These are phyloP conservation scores for Hericium coralloides DNA, from an alignment of 768 basidiomycete genomes.

Conservation along the genomic window DNA sequence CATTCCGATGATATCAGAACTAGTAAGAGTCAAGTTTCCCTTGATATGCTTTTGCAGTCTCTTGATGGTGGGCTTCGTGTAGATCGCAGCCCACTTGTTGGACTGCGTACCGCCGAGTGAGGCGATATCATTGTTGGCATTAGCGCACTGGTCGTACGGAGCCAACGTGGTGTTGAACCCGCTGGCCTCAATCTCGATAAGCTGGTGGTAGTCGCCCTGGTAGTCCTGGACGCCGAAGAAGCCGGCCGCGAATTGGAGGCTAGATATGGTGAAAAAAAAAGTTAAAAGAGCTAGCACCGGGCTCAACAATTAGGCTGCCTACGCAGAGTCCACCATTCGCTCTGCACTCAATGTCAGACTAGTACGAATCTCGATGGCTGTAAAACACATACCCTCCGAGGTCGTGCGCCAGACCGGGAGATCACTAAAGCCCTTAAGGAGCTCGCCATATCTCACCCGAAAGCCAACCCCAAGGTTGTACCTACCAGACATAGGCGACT, in stretches of 20 bases:
- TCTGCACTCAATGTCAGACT: slow-evolving; percentile 4
- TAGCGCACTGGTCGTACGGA: slow-evolving; percentile 28
- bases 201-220: slow-evolving; percentile 33
- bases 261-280: not conserved
- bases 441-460: slow-evolving; percentile 36
- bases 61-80: slow-evolving; percentile 27
- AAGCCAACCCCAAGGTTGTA: slow-evolving; percentile 39
- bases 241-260: slow-evolving; percentile 42
- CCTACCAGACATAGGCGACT: slow-evolving; percentile 3
- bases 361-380: not conserved
- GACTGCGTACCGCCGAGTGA: slow-evolving; percentile 17
- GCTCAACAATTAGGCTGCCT: slow-evolving; percentile 2
- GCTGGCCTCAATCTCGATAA: slow-evolving; percentile 34
- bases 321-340: slow-evolving; percentile 28
- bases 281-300: not conserved
- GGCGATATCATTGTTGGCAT: slow-evolving; percentile 19
- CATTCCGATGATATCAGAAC: slow-evolving; percentile 24
- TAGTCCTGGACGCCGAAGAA: slow-evolving; percentile 40
- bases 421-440: slow-evolving; percentile 31
- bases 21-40: slow-evolving; percentile 21
- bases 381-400: slow-evolving; percentile 26
- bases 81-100: slow-evolving; percentile 30
- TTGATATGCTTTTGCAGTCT: slow-evolving; percentile 26
- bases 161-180: slow-evolving; percentile 41
- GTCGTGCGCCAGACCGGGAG: slow-evolving; percentile 45